Percentiles rank a stretch among this genome's conserved stretches.
phyloP scores from a whole-genome alignment of 2,329 filamentous ascomycete genomes.

The Lecanicillium sp. region DNA sequence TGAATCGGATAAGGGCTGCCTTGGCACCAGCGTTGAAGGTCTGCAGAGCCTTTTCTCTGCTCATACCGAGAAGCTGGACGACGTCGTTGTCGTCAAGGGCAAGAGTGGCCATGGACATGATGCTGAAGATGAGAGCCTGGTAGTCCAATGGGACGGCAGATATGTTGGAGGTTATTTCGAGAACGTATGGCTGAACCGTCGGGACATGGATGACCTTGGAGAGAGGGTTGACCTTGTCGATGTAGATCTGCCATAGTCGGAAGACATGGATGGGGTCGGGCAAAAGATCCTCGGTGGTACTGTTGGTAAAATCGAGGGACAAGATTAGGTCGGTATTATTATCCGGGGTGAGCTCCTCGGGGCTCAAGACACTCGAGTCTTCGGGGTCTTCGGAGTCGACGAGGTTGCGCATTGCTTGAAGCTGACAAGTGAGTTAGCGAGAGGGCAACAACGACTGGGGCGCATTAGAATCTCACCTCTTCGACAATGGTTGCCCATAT shows the following conservation, averaged over 20 bases:
- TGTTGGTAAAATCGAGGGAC: constrained; percentile 32
- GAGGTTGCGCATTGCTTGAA: constrained; percentile 54
- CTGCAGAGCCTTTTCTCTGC: constrained; percentile 43
- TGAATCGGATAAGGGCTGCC: constrained; percentile 42
- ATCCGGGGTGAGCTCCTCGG: constrained; percentile 46
- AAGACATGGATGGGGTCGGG: constrained; percentile 62
- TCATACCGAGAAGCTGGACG: constrained; percentile 42
- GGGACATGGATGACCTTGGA: constrained; percentile 69
- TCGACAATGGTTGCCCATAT: constrained; percentile 49
- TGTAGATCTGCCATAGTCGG: constrained; percentile 66
- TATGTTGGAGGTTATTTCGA: constrained; percentile 55
- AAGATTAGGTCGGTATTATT: constrained; percentile 47
- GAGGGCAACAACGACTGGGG: not conserved
- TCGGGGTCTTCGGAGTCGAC: constrained; percentile 44
- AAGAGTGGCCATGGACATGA: constrained; percentile 56
- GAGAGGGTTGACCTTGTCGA: constrained; percentile 69
- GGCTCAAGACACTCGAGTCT: constrained; percentile 43
- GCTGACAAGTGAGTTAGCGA: constrained; percentile 28
- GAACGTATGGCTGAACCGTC: constrained; percentile 57
- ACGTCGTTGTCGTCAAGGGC: constrained; percentile 53
- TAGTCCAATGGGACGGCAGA: constrained; percentile 49
- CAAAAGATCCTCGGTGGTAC: constrained; percentile 47
- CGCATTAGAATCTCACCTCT: constrained; percentile 39
- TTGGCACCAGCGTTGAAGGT: constrained; percentile 48
- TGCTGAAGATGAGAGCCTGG: constrained; percentile 58